Percentiles rank a stretch among this genome's conserved stretches.
phyloP scores from a whole-genome alignment of 2,329 filamentous ascomycete species.

The Fusarium mangiferae region DNA sequence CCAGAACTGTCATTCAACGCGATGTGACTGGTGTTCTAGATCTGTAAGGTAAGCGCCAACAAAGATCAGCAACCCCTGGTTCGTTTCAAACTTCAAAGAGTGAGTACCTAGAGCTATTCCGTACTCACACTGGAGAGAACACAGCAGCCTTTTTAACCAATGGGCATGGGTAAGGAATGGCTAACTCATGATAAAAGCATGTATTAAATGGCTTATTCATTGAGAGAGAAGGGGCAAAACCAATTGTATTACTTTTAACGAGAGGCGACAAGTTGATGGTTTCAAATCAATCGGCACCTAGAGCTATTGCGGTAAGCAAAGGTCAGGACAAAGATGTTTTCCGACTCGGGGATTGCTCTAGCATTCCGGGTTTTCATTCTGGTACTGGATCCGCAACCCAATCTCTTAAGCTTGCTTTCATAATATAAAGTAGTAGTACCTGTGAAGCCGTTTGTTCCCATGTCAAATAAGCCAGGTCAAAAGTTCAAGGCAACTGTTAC shows the following conservation, averaged over 20 bases:
- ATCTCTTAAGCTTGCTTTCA: not conserved
- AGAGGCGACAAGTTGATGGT: too few relatives aligned
- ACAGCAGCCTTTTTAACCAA: too few relatives aligned
- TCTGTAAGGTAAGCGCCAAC: constrained; percentile 13
- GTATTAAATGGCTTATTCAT: too few relatives aligned
- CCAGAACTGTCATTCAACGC: constrained; percentile 1
- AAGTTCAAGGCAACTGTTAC: not conserved
- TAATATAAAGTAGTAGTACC: too few relatives aligned
- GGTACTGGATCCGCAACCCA: not conserved
- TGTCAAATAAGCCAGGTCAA: not conserved
- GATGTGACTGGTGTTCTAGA: constrained; percentile 9
- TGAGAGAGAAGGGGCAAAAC: too few relatives aligned
- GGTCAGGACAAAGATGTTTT: not conserved
- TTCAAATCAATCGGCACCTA: not conserved
- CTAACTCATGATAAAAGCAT: too few relatives aligned
- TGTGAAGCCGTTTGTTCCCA: not conserved
- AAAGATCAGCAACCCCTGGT: constrained; percentile 19
- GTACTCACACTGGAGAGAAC: too few relatives aligned
- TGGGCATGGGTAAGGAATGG: too few relatives aligned
- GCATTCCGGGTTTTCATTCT: not conserved
- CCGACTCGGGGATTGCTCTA: not conserved
- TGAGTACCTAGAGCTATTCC: too few relatives aligned
- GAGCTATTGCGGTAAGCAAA: not conserved
- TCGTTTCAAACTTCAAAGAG: constrained; percentile 1
- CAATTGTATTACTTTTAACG: too few relatives aligned